phyloP scores from a whole-genome alignment of 1,139 yeast genomes.

The Eremothecium sinecaudum region DNA sequence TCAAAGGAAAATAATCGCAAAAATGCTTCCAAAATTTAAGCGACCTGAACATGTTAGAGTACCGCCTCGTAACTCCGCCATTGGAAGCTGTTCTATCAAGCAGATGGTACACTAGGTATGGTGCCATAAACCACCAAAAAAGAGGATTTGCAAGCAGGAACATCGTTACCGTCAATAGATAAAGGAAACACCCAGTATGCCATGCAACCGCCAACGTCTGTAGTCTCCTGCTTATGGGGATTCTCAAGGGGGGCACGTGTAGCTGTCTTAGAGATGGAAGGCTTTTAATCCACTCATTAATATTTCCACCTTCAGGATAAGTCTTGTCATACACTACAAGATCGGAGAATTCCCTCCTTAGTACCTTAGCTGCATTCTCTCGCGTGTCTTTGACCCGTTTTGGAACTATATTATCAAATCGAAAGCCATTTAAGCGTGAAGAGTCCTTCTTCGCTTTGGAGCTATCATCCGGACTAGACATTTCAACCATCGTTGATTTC shows the following conservation, averaged over 20 bases:
- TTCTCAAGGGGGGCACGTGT: constrained; percentile 26
- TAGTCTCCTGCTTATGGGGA: constrained; percentile 50
- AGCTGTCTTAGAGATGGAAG: background rate
- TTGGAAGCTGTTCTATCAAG: constrained; percentile 60
- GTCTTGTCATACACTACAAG: constrained; percentile 4
- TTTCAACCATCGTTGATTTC: too few species aligned
- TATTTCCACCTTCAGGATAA: constrained; percentile 1
- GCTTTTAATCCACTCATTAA: background rate
- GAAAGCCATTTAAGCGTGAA: too few species aligned
- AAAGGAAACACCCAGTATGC: constrained; percentile 69
- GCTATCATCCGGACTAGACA: too few species aligned
- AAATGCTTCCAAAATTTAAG: constrained; percentile 63
- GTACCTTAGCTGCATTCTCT: constrained; percentile 2
- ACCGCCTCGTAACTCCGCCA: constrained; percentile 55
- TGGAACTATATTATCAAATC: too few species aligned
- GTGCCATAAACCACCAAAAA: constrained; percentile 56
- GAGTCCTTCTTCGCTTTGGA: too few species aligned
- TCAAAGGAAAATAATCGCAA: constrained; percentile 71
- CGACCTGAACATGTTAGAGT: constrained; percentile 50
- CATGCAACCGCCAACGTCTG: constrained; percentile 66
- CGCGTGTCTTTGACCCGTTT: background rate
- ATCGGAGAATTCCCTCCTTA: constrained; percentile 5
- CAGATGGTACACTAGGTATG: constrained; percentile 49
- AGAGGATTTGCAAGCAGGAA: constrained; percentile 55
- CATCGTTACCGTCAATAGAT: constrained; percentile 45